Percentiles rank a stretch among this genome's conserved stretches.
phyloP scores from a whole-genome alignment of 331 rosid genomes.

The Stylosanthes scabra region DNA sequence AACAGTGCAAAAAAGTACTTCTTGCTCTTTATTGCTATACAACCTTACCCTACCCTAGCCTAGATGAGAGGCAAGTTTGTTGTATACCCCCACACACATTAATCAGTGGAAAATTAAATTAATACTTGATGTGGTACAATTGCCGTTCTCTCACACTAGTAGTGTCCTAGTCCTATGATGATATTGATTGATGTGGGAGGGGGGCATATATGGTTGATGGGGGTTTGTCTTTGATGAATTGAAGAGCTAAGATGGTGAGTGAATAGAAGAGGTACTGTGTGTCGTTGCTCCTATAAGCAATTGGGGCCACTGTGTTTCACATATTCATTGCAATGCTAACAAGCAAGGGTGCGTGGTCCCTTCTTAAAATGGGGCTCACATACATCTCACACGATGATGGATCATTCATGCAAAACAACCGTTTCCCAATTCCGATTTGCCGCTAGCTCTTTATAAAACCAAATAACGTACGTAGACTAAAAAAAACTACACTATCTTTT shows the following conservation, averaged over 20 bases:
- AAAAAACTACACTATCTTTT: no score
- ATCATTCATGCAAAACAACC: neutral
- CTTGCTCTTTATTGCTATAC: no score
- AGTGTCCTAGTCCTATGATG: neutral
- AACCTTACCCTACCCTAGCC: no score
- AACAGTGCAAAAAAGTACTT: no score
- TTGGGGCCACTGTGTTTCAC: constrained; percentile 45
- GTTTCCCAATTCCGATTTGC: no score
- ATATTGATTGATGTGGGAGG: neutral
- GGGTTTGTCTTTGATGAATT: neutral
- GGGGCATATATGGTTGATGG: neutral
- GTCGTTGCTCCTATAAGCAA: constrained; percentile 16
- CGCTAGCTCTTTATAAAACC: no score
- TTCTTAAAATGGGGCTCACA: constrained; percentile 48
- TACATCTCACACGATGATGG: constrained; percentile 39
- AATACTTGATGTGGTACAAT: no score
- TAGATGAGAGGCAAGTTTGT: no score
- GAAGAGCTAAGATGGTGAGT: neutral
- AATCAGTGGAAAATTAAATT: no score
- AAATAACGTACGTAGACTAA: no score
- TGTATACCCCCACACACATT: no score
- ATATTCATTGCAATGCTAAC: constrained; percentile 31
- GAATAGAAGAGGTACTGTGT: constrained; percentile 24
- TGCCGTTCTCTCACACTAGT: neutral
- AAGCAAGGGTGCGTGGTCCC: constrained; percentile 25